Evolutionary conservation across 805 yeast genomes (phyloP), one percentile per base, ranked within the genome.

Genomic region (Huiozyma naganishii): DNA sequence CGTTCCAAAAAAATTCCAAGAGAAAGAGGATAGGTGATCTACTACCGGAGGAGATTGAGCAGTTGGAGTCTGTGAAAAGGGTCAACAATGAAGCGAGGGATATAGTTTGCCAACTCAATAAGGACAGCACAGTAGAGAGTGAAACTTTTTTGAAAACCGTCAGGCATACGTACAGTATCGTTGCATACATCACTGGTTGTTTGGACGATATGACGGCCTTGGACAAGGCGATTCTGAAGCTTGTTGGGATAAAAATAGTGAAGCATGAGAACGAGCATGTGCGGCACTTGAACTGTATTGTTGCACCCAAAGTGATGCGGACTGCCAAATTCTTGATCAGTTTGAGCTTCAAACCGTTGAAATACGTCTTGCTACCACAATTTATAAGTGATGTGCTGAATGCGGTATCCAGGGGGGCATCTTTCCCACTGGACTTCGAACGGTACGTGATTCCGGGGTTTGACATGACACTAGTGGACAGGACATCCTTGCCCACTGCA

Each of bases 301-400:
- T 89, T 8, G 89, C 97, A 0, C 95, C 97, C 1, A 77, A 77
- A 47, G 70, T 83, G n/a, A 58, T 83, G 52, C 69, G 97, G 50
- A 90, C 97, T 0, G 95, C 83, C 45, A 92, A 90, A 63, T 89
- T 90, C 54, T 69, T 90, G 43, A 73, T 74, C 37, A 77, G 88
- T 17, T 64, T 88, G 41, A 76, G 87, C 42, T 68, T 68, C 36
- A 77, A 70, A 40, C 72, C 76, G 0, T 46, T 69, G 7, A 61
- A 65, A n/a, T 62, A 67, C 43, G 73, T 79, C 3, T 51, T 83
- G 1, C 73, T 76, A 30, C 85, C 88, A 0, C 55, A 62, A 4
- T 80, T 77, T 46, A 46, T 80, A 2, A 62, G 62, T 2, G 76
- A 74, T 36, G 65, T 77, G 0, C 45, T 77, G 28, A 70, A 69